Base-by-base conservation (phyloP, 192 early-diverging fungal species). In the Radiomyces spectabilis region DNA sequence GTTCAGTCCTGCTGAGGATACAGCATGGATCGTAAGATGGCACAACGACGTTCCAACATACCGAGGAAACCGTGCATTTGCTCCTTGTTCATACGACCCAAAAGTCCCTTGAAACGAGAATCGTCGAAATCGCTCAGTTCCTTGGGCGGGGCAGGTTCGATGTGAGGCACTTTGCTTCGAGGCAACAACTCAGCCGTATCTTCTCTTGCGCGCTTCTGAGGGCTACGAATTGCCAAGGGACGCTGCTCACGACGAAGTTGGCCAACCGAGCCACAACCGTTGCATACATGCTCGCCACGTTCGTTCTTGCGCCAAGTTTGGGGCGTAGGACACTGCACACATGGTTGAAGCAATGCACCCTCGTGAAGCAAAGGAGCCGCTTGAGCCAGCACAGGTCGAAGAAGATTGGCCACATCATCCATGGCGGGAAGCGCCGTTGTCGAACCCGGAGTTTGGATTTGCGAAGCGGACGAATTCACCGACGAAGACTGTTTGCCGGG, bases 271-370 rank as follows among this genome's bases (percentile, higher is more conserved):
- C 84, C 83, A 62, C 88, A 87, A 2, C 84, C 80, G 51, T 91
- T 89, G 68, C 88, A 91, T 18, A 89, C 77, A 0, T 83, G 78
- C 57, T 84, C 72, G 13, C 85, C 85, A 31, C 76, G 68, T 13
- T 80, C 83, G 47, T 84, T 83, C 40, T 88, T 80, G 8, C 84
- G 77, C 88, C 88, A 89, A 1, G 85, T 91, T 54, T 78, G 75
- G 0, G 78, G 84, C 41, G 85, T 85, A 32, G 67, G 74, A 53
- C 88, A 91, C 45, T 86, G 87, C 39, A 75, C 70, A 51, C 88
- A 91, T 37, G 31, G 62, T 25, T 41, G 63, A 18, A 48, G 45
- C 15, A 29, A 46, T 13, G 34, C 35, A 49, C 37, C 29, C 27
- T 57, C 32, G 16, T 45, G 43, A 45, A 43, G 40, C 16, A 48